Conservation (phyloP, 163 green algal species). For the Scenedesmus sp. region DNA sequence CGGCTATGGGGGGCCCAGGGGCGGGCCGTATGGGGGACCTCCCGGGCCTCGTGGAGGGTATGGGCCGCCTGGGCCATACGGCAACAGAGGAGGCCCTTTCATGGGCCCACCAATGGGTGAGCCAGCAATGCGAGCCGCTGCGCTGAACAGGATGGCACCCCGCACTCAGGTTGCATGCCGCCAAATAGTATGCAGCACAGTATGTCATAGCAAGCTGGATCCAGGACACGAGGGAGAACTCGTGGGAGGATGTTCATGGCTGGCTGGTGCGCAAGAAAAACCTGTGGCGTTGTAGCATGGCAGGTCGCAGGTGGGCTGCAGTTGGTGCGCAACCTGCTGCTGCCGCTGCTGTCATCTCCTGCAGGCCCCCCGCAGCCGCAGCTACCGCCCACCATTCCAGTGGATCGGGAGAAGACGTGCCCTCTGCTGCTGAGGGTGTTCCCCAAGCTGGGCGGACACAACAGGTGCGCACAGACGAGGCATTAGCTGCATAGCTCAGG, state of each 20-base stretch:
- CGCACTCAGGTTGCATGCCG: too few relatives aligned
- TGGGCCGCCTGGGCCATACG: neutral
- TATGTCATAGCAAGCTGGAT: too few relatives aligned
- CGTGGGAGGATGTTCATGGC: neutral
- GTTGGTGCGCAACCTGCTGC: neutral
- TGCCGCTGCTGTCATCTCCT: neutral
- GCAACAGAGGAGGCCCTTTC: neutral
- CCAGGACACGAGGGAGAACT: too few relatives aligned
- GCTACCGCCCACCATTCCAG: conserved; percentile 34
- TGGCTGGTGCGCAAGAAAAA: too few relatives aligned
- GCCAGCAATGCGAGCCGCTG: neutral
- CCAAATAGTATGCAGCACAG: too few relatives aligned
- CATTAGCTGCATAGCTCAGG: too few relatives aligned
- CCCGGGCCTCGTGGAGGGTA: neutral
- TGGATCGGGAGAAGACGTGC: conserved; percentile 77
- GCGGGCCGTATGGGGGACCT: neutral
- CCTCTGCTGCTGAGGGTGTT: conserved; percentile 77
- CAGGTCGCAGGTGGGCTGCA: neutral
- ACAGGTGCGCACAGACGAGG: conserved; percentile 39
- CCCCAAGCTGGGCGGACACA: conserved; percentile 65
- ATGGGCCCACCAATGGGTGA: conserved; percentile 21
- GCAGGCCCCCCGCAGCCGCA: conserved; percentile 21
- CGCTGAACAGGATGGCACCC: neutral
- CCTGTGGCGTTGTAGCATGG: too few relatives aligned
- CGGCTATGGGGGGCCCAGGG: conserved; percentile 19